These are phyloP conservation scores for Cichorium intybus DNA, from an alignment of 140 eudicot species.

Conservation along the genomic window DNA sequence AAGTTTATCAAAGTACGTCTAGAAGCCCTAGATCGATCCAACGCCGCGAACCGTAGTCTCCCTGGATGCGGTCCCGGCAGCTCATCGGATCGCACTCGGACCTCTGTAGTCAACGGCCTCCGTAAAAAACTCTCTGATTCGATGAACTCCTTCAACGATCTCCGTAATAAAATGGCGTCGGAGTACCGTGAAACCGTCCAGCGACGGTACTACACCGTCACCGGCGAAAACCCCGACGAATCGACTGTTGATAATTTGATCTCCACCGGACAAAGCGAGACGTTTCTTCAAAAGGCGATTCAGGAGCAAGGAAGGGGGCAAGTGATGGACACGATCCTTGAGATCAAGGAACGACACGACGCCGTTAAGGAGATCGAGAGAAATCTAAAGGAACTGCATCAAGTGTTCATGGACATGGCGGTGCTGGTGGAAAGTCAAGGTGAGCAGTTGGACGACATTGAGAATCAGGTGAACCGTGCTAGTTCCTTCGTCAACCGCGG, in stretches of 20 bases:
- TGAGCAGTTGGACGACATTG: constrained; percentile 56
- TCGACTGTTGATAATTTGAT: constrained; percentile 24
- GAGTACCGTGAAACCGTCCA: constrained; percentile 57
- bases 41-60: constrained; percentile 49
- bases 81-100: constrained; percentile 48
- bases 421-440: constrained; percentile 59
- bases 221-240: constrained; percentile 51
- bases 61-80: constrained; percentile 64
- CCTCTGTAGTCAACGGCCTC: constrained; percentile 43
- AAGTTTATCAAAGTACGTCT: constrained; percentile 42
- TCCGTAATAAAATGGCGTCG: constrained; percentile 33
- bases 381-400: constrained; percentile 47
- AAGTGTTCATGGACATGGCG: constrained; percentile 63
- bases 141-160: constrained; percentile 42
- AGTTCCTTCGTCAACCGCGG: constrained; percentile 55
- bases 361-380: constrained; percentile 49
- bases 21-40: constrained; percentile 47
- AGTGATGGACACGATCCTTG: constrained; percentile 45
- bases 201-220: constrained; percentile 47
- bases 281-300: constrained; percentile 45
- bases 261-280: constrained; percentile 44
- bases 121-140: constrained; percentile 46
- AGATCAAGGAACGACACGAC: constrained; percentile 52
- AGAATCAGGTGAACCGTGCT: constrained; percentile 53
- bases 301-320: constrained; percentile 59